Percentiles rank a stretch among this genome's conserved stretches.
phyloP scores from a whole-genome alignment of 2,329 filamentous ascomycete species.

The Zymoseptoria tritici region DNA sequence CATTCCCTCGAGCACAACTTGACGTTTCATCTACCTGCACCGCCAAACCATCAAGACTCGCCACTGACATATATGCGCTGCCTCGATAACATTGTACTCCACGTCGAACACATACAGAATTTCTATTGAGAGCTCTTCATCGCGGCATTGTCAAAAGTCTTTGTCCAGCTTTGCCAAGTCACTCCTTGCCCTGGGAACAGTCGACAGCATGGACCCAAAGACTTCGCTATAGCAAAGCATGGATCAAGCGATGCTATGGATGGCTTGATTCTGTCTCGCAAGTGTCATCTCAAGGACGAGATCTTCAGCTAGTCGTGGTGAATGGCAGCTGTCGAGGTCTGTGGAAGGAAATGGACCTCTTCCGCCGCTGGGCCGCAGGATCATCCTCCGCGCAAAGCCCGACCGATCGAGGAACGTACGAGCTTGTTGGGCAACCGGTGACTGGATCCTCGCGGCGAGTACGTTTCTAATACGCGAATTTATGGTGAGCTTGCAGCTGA shows the following conservation, averaged over 20 bases:
- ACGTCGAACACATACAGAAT: not conserved
- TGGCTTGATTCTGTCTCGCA: not conserved
- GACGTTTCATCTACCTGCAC: not conserved
- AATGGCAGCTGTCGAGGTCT: not conserved
- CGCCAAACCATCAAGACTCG: not conserved
- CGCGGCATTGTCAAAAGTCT: not conserved
- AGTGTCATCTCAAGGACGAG: not conserved
- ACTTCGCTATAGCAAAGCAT: not conserved
- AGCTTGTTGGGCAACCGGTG: constrained; percentile 6
- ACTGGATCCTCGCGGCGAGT: not conserved
- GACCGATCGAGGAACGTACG: constrained; percentile 11
- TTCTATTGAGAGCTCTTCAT: not conserved
- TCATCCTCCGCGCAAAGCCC: not conserved
- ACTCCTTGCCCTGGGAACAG: not conserved
- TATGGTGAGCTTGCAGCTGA: too few relatives aligned
- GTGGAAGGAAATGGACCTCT: constrained; percentile 5
- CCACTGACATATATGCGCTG: not conserved
- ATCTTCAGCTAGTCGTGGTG: not conserved
- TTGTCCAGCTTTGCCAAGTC: not conserved
- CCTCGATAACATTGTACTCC: not conserved
- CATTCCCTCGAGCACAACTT: too few relatives aligned
- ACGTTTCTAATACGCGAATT: not conserved
- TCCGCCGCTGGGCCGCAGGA: constrained; percentile 5
- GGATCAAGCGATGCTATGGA: not conserved
- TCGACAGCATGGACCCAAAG: not conserved